These are phyloP conservation scores for Pseudisothecium myosuroides DNA, from an alignment of 225 moss, liverwort and hornwort genomes.

Conservation along the genomic window DNA sequence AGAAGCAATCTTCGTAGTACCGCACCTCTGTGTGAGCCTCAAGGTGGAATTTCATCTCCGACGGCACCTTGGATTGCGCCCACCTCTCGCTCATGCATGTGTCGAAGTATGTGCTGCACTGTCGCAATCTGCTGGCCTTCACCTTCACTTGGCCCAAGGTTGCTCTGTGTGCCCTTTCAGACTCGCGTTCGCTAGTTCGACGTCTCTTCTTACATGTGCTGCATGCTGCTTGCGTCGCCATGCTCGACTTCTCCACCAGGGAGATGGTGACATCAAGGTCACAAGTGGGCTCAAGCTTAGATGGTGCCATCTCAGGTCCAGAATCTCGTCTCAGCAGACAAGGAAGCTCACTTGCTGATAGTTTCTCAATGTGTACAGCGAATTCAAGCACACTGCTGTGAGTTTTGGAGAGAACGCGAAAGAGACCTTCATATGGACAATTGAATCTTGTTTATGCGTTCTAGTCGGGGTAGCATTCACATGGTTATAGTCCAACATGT, in stretches of 20 bases:
- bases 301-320: background rate
- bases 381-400: background rate
- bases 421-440: background rate
- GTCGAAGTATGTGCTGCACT: background rate
- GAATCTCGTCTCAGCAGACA: background rate
- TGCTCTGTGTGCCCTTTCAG: background rate
- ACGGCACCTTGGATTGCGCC: background rate
- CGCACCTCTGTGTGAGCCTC: background rate
- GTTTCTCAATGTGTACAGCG: background rate
- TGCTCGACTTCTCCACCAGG: background rate
- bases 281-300: background rate
- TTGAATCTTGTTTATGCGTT: background rate
- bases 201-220: background rate
- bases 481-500: background rate
- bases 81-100: background rate
- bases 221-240: background rate
- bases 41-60: background rate
- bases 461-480: too few relatives aligned
- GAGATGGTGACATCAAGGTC: background rate
- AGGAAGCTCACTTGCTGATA: background rate
- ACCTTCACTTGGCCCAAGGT: background rate
- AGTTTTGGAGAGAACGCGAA: background rate
- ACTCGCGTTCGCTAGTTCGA: background rate
- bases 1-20: background rate
- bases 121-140: background rate